These are phyloP conservation scores for Claviceps humidiphila DNA, from an alignment of 2,329 filamentous ascomycete genomes.

Conservation along the genomic window DNA sequence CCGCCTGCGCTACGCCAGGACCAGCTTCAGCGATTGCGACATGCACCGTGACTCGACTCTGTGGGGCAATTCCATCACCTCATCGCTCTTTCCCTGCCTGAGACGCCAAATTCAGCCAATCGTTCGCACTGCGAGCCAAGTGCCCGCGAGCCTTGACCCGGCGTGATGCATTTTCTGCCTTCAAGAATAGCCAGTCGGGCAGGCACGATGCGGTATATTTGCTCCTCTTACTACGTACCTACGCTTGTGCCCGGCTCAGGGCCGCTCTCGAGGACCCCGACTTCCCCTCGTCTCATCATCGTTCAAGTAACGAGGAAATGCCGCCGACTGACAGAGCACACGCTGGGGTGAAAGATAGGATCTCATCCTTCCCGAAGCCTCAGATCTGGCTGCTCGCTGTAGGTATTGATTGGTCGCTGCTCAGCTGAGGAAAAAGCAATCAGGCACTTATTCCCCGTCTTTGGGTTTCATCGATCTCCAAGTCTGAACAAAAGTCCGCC, in stretches of 20 bases:
- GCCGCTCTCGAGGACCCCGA: neutral
- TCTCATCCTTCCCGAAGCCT: neutral
- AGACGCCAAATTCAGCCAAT: neutral
- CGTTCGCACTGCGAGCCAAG: neutral
- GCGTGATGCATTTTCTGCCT: neutral
- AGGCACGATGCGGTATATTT: neutral
- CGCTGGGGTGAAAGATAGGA: neutral
- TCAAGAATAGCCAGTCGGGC: neutral
- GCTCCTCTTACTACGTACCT: neutral
- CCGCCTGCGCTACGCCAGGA: constrained; percentile 1
- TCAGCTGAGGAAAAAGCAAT: too few relatives aligned
- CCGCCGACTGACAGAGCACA: neutral
- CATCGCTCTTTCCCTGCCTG: constrained; percentile 3
- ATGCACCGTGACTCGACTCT: neutral
- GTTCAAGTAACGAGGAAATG: neutral
- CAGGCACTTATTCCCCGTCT: too few relatives aligned
- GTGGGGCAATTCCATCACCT: constrained; percentile 5
- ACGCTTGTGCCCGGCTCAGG: neutral
- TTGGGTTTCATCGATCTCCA: too few relatives aligned
- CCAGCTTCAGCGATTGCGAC: constrained; percentile 6
- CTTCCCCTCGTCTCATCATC: neutral
- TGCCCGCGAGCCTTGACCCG: neutral
- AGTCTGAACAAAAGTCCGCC: too few relatives aligned
- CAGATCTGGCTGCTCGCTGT: neutral
- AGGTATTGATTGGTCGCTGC: too few relatives aligned